These are phyloP conservation scores for Lithohypha guttulata DNA, from an alignment of 2,329 filamentous ascomycete genomes.

Conservation along the genomic window DNA sequence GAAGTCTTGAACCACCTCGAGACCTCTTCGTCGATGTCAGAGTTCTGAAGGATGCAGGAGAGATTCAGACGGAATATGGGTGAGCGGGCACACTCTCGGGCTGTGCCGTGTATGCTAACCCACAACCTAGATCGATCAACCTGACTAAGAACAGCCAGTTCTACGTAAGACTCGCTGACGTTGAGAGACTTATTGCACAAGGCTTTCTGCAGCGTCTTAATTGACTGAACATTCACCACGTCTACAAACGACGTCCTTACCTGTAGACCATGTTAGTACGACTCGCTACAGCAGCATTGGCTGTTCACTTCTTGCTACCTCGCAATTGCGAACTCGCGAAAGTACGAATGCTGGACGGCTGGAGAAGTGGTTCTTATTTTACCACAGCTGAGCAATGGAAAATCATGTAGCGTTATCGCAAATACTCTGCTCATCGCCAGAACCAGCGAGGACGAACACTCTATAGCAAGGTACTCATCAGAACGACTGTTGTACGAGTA, in stretches of 20 bases:
- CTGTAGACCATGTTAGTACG: neutral
- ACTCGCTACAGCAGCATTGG: neutral
- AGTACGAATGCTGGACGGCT: too few species aligned
- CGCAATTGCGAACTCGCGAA: too few species aligned
- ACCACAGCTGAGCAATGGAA: too few species aligned
- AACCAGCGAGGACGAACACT: too few species aligned
- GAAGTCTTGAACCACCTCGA: slow-evolving; percentile 82
- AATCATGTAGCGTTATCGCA: too few species aligned
- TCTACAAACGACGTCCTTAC: neutral
- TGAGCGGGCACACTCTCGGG: slow-evolving; percentile 37
- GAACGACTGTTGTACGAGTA: too few species aligned
- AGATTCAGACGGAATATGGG: slow-evolving; percentile 99
- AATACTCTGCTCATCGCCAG: too few species aligned
- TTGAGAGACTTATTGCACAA: slow-evolving; percentile 85
- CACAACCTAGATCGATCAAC: slow-evolving; percentile 63
- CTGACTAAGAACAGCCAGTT: slow-evolving; percentile 98
- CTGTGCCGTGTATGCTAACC: neutral
- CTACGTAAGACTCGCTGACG: slow-evolving; percentile 89
- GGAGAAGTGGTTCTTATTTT: too few species aligned
- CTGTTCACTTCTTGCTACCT: neutral
- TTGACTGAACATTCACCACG: slow-evolving; percentile 37
- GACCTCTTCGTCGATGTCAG: slow-evolving; percentile 96
- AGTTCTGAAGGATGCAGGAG: slow-evolving; percentile 89
- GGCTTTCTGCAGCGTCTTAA: slow-evolving; percentile 86
- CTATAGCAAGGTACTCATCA: too few species aligned